phyloP scores from a whole-genome alignment of 2,329 filamentous ascomycete genomes.

The Venturia carpophila region DNA sequence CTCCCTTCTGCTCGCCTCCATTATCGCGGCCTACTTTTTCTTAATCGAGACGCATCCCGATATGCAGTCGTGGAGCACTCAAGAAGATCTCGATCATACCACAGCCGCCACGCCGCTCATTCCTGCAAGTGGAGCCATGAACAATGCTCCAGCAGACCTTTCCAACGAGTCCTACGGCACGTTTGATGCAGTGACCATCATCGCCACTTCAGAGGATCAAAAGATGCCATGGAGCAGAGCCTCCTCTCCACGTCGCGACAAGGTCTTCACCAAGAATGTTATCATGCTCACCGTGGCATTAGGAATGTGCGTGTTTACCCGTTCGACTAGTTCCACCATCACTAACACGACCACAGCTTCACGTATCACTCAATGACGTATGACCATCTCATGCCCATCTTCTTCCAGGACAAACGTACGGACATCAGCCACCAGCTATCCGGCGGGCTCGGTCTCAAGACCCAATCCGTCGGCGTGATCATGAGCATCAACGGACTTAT shows the following conservation, averaged over 20 bases:
- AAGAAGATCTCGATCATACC: slow-evolving; percentile 32
- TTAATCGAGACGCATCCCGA: slow-evolving; percentile 86
- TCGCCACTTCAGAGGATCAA: slow-evolving; percentile 40
- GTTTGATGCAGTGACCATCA: slow-evolving; percentile 51
- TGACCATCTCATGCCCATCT: slow-evolving; percentile 86
- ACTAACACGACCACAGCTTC: slow-evolving; percentile 40
- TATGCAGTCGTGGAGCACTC: slow-evolving; percentile 51
- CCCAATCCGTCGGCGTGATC: slow-evolving; percentile 60
- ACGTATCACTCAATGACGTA: slow-evolving; percentile 95
- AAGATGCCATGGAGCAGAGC: slow-evolving; percentile 28
- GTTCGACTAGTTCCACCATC: not conserved
- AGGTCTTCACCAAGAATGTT: slow-evolving; percentile 56
- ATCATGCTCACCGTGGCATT: slow-evolving; percentile 72
- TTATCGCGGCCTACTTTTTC: slow-evolving; percentile 69
- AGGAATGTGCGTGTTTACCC: slow-evolving; percentile 47
- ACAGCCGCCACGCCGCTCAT: slow-evolving; percentile 65
- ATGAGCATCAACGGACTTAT: slow-evolving; percentile 63
- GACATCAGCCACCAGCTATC: slow-evolving; percentile 31
- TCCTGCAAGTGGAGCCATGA: slow-evolving; percentile 64
- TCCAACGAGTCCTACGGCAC: slow-evolving; percentile 75
- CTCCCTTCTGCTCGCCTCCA: slow-evolving; percentile 65
- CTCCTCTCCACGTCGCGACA: slow-evolving; percentile 35
- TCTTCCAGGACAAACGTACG: slow-evolving; percentile 68
- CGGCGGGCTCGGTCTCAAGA: slow-evolving; percentile 59
- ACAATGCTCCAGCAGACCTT: slow-evolving; percentile 64